Base-by-base conservation (phyloP, 2,329 filamentous ascomycete species). In the Clarireedia sp. region DNA sequence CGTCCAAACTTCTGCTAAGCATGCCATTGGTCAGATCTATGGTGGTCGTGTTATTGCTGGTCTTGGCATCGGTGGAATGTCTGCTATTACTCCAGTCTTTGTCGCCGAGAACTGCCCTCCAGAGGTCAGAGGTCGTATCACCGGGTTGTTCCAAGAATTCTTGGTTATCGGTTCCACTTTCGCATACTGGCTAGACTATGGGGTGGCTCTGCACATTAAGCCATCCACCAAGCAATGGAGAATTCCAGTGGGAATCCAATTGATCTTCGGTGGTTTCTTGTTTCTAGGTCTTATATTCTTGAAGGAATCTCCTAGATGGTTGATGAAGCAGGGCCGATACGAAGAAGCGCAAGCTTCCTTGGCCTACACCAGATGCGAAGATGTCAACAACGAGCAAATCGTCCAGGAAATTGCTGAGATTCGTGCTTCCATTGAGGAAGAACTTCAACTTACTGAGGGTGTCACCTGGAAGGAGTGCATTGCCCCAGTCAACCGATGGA, bases 391-490 rank as follows among this genome's bases (percentile, higher is more conserved):
- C 85, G 86, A 64, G 16, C 63, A 66, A 7, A 72, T 89, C 9
- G 64, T 78, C 0, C 69, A 73, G 3, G 85, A 91, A 67, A 79
- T 87, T 55, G 74, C 74, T 51, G 77, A 75, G 56, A 89, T 91
- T 67, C 79, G 81, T 59, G 74, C 75, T 19, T 78, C 84, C 23
- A 80, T 89, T 59, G 80, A 87, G 59, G 81, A 85, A 17, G 87
- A 91, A 67, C 76, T 86, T 48, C 85, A 89, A 67, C 85, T 85
- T 0, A 87, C 81, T 24, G 77, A 78, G 71, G 86, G 85, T 2
- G 74, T 83, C 0, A 78, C 79, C n/a, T 82, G 79, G 74, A 69
- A 60, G 40, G 63, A 80, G 1, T 84, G 56, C 24, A 4, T 59
- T n/a, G 23, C 37, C 1, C 57, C 57, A 9, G 48, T 54, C 17